Evolutionary conservation across 2,329 filamentous ascomycete species (phyloP).

Genomic region (Mycogone perniciosa): DNA sequence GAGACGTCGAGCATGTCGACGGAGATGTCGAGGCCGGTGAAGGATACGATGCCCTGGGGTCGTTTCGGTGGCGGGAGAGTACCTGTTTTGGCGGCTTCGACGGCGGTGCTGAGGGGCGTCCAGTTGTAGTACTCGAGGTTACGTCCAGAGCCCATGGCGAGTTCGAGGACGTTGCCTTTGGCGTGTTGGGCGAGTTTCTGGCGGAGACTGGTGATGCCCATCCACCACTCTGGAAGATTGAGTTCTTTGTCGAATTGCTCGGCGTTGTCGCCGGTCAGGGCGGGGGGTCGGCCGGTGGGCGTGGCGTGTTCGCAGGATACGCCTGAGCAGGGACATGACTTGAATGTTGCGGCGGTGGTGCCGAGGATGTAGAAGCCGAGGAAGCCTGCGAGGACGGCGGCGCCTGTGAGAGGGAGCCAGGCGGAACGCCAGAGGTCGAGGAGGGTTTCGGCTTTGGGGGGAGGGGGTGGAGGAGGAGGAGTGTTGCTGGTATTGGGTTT

Average conservation of each 20-base stretch:
- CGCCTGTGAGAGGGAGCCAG: slow-evolving; percentile 40
- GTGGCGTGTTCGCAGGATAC: slow-evolving; percentile 27
- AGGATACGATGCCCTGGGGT: slow-evolving; percentile 39
- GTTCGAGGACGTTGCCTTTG: slow-evolving; percentile 53
- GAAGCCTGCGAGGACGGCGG: slow-evolving; percentile 38
- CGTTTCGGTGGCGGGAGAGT: slow-evolving; percentile 13
- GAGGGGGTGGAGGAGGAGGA: slow-evolving; percentile 19
- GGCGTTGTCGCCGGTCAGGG: slow-evolving; percentile 41
- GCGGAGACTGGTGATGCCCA: slow-evolving; percentile 49
- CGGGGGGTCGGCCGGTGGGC: slow-evolving; percentile 44
- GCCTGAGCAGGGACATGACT: slow-evolving; percentile 18
- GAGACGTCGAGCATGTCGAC: slow-evolving; percentile 55
- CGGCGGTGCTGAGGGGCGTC: slow-evolving; percentile 32
- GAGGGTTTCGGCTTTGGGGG: slow-evolving; percentile 26
- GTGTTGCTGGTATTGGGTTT: slow-evolving; percentile 10
- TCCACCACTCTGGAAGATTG: slow-evolving; percentile 49
- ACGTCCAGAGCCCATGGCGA: slow-evolving; percentile 57
- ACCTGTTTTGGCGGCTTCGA: slow-evolving; percentile 11
- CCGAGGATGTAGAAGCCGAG: slow-evolving; percentile 43
- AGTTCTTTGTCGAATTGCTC: slow-evolving; percentile 53
- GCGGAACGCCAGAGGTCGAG: slow-evolving; percentile 32
- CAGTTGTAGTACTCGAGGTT: slow-evolving; percentile 56
- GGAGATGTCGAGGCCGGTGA: slow-evolving; percentile 57
- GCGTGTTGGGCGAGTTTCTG: slow-evolving; percentile 42
- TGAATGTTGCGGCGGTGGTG: slow-evolving; percentile 31